A percentile compares a stretch with the other conserved stretches of the same genome.
These are phyloP conservation scores for Salvia sclarea DNA, from an alignment of 305 asterid genomes.

Conservation along the genomic window DNA sequence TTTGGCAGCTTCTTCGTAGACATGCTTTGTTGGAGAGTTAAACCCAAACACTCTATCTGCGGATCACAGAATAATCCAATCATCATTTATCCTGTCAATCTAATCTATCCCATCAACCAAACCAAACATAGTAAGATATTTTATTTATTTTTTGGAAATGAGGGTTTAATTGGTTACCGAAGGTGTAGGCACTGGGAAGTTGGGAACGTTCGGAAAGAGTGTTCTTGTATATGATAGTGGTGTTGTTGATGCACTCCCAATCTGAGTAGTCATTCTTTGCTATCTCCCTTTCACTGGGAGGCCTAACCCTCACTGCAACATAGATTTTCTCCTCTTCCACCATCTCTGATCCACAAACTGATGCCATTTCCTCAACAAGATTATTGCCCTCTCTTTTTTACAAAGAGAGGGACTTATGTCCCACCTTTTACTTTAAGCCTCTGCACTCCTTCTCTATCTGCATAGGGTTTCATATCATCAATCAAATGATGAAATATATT, in stretches of 20 bases:
- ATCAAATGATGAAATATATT: too few relatives aligned
- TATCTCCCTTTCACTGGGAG: constrained; percentile 71
- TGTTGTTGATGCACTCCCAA: constrained; percentile 91
- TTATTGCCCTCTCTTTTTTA: constrained; percentile 54
- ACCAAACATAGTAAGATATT: too few relatives aligned
- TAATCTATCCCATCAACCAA: too few relatives aligned
- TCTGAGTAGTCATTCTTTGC: constrained; percentile 52
- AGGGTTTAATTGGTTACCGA: constrained; percentile 44
- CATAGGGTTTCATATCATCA: neutral
- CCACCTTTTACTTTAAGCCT: constrained; percentile 18
- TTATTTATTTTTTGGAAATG: too few relatives aligned
- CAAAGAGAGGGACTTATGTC: constrained; percentile 58
- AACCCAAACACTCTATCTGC: constrained; percentile 81
- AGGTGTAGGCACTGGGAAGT: constrained; percentile 69
- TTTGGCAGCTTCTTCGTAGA: constrained; percentile 91
- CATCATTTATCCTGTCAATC: too few relatives aligned
- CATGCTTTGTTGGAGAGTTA: constrained; percentile 65
- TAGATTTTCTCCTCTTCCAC: constrained; percentile 70
- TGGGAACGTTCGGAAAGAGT: constrained; percentile 57
- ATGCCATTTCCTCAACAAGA: constrained; percentile 47
- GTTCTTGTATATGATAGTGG: constrained; percentile 73
- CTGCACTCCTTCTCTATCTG: constrained; percentile 30
- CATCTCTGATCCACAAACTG: constrained; percentile 48
- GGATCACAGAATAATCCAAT: neutral
- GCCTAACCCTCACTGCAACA: constrained; percentile 84